Conservation (phyloP, 164 flowering plant genomes). For the Echeveria elegans region DNA sequence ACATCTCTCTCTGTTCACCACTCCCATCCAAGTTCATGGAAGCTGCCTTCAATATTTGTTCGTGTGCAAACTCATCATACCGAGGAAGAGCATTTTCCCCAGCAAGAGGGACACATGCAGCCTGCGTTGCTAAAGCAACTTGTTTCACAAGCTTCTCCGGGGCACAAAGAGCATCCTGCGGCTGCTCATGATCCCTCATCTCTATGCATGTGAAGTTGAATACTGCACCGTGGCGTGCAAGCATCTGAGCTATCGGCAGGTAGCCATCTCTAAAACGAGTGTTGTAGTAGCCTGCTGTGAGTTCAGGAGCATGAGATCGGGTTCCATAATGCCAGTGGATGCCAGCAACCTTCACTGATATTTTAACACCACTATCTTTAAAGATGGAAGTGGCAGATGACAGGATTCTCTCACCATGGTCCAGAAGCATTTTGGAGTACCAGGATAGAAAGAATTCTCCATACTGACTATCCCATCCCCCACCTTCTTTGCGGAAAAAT, state of each 20-base stretch:
- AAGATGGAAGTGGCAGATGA: slow-evolving; percentile 47
- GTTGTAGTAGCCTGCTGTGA: slow-evolving; percentile 64
- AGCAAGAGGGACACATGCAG: slow-evolving; percentile 62
- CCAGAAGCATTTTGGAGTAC: slow-evolving; percentile 88
- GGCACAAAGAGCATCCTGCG: slow-evolving; percentile 75
- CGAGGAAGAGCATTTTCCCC: slow-evolving; percentile 94
- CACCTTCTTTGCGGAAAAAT: slow-evolving; percentile 69
- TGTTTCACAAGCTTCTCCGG: slow-evolving; percentile 84
- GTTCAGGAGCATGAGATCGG: slow-evolving; percentile 36
- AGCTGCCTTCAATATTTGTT: slow-evolving; percentile 44
- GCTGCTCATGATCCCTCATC: slow-evolving; percentile 95
- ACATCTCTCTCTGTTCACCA: slow-evolving; percentile 47
- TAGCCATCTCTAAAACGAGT: slow-evolving; percentile 79
- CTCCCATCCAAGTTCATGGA: slow-evolving; percentile 22
- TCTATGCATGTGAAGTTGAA: slow-evolving; percentile 96
- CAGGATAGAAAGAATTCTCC: slow-evolving; percentile 89
- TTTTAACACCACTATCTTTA: slow-evolving; percentile 40
- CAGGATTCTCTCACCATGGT: slow-evolving; percentile 76
- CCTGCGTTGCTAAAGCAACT: slow-evolving; percentile 60
- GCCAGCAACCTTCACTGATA: slow-evolving; percentile 89
- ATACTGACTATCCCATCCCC: slow-evolving; percentile 65
- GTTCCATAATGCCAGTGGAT: slow-evolving; percentile 97
- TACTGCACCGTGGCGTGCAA: slow-evolving; percentile 73
- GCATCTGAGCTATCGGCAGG: slow-evolving; percentile 75
- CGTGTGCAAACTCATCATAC: slow-evolving; percentile 66